A percentile compares a stretch with the other conserved stretches of the same genome.
phyloP scores from a whole-genome alignment of 129 eudicot species.

The Chrysanthemum makinoi region DNA sequence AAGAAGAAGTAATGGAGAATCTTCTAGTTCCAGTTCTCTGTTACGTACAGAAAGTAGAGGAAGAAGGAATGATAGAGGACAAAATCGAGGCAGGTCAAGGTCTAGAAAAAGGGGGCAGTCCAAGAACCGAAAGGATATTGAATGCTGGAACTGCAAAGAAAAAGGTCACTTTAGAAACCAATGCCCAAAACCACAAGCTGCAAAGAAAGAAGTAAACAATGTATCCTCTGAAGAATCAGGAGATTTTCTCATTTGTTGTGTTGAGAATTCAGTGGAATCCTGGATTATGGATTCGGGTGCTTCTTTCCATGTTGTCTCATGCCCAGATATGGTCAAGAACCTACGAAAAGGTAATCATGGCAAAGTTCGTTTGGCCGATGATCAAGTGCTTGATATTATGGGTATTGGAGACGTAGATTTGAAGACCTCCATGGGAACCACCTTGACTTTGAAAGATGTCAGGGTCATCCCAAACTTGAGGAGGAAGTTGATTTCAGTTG shows the following conservation, averaged over 20 bases:
- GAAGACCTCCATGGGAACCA: not conserved
- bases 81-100: too few species aligned
- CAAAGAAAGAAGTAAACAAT: not conserved
- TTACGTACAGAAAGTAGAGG: not conserved
- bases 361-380: not conserved
- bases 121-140: not conserved
- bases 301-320: not conserved
- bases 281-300: not conserved
- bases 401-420: not conserved
- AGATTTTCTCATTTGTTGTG: not conserved
- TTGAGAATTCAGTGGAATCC: not conserved
- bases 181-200: too few species aligned
- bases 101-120: not conserved
- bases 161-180: not conserved
- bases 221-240: not conserved
- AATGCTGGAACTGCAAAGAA: not conserved
- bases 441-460: not conserved
- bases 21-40: not conserved
- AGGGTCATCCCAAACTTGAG: not conserved
- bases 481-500: not conserved
- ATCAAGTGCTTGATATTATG: not conserved
- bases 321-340: not conserved
- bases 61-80: not conserved
- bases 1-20: not conserved
- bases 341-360: not conserved